Percentiles rank a stretch among this genome's conserved stretches.
Evolutionary conservation across 179 eudicot genomes (phyloP).

Genomic region (Pouteria campechiana): DNA sequence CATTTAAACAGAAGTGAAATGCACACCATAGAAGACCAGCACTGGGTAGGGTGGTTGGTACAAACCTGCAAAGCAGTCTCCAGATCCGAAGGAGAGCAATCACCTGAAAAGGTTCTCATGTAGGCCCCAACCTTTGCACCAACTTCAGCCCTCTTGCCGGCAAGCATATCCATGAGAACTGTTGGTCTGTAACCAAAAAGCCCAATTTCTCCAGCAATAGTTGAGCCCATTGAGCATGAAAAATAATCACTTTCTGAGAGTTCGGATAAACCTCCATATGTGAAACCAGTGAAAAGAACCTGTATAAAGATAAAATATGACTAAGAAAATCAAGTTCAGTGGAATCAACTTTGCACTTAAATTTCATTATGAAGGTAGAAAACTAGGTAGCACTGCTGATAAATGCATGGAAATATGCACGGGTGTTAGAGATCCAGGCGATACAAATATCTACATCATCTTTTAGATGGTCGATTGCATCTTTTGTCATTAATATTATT

Average conservation of each 20-base stretch:
- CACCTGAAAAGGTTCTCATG: slow-evolving; percentile 78
- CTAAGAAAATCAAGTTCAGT: not conserved
- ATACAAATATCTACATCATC: no score
- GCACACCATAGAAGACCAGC: not conserved
- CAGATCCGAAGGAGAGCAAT: slow-evolving; percentile 87
- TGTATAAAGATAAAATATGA: slow-evolving; percentile 22
- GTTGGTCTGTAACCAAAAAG: slow-evolving; percentile 83
- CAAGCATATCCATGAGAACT: slow-evolving; percentile 78
- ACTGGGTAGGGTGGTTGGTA: no score
- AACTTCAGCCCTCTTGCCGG: slow-evolving; percentile 95
- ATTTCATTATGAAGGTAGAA: not conserved
- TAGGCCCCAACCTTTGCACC: slow-evolving; percentile 80
- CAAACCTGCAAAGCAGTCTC: slow-evolving; percentile 88
- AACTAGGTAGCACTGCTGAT: not conserved
- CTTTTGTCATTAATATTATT: no score
- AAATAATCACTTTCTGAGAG: slow-evolving; percentile 71
- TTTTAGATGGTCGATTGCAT: no score
- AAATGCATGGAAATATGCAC: no score
- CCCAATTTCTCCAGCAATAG: slow-evolving; percentile 92
- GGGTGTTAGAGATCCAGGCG: no score
- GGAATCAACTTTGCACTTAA: not conserved
- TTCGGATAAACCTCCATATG: slow-evolving; percentile 89
- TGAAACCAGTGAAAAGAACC: slow-evolving; percentile 81
- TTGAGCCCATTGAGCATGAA: slow-evolving; percentile 85
- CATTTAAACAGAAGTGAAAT: not conserved